Conservation (phyloP, 768 basidiomycete genomes). For the Termitomyces sp. region DNA sequence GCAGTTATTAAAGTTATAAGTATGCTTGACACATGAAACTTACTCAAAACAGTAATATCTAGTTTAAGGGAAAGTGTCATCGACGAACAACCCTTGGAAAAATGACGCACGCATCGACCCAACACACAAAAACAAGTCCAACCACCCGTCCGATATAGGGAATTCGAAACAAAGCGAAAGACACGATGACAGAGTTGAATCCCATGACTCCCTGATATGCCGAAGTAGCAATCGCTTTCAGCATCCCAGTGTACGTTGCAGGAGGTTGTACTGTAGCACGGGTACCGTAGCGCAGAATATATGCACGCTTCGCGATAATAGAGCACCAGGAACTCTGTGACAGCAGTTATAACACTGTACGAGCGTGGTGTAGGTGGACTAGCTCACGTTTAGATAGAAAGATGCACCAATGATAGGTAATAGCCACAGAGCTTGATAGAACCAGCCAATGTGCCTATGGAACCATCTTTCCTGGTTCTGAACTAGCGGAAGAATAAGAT, state of each 20-base stretch:
- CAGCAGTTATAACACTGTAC: background rate
- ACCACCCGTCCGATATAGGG: slow-evolving; percentile 58
- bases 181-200: slow-evolving; percentile 64
- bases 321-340: slow-evolving; percentile 72
- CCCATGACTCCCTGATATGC: slow-evolving; percentile 83
- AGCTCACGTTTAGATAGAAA: slow-evolving; percentile 76
- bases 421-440: slow-evolving; percentile 76
- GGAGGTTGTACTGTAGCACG: slow-evolving; percentile 39
- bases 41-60: slow-evolving; percentile 93
- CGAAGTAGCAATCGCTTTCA: slow-evolving; percentile 71
- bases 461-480: slow-evolving; percentile 59
- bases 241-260: slow-evolving; percentile 60
- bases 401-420: slow-evolving; percentile 71
- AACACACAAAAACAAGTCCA: slow-evolving; percentile 73
- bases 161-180: slow-evolving; percentile 55
- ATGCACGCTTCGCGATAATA: slow-evolving; percentile 70
- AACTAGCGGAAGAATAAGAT: slow-evolving; percentile 63
- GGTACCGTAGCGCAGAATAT: slow-evolving; percentile 63
- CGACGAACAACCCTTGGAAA: background rate
- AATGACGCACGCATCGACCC: slow-evolving; percentile 77
- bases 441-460: slow-evolving; percentile 67
- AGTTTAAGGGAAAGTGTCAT: background rate
- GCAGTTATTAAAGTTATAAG: slow-evolving; percentile 7
- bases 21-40: slow-evolving; percentile 12
- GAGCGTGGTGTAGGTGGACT: background rate